A percentile compares a stretch with the other conserved stretches of the same genome.
These are phyloP conservation scores for Aspergillus clavatus DNA, from an alignment of 2,329 filamentous ascomycete species.

Conservation along the genomic window DNA sequence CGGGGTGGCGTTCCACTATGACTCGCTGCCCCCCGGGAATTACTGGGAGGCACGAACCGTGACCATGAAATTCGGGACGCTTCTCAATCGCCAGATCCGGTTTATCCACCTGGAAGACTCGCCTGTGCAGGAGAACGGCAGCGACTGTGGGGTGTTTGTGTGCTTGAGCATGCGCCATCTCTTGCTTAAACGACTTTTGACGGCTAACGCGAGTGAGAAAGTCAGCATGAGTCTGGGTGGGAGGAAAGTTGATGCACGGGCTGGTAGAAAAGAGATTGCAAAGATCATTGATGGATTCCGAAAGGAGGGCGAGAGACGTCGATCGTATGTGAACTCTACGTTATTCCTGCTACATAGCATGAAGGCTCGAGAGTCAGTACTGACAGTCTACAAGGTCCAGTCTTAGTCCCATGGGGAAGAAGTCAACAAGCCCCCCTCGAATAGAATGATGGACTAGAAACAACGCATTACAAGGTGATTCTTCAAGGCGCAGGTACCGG, in stretches of 20 bases:
- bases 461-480: background rate
- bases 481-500: background rate
- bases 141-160: slow-evolving; percentile 93
- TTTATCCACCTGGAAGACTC: slow-evolving; percentile 81
- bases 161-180: slow-evolving; percentile 93
- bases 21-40: slow-evolving; percentile 75
- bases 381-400: slow-evolving; percentile 12
- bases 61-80: slow-evolving; percentile 61
- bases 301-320: slow-evolving; percentile 78
- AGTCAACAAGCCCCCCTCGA: slow-evolving; percentile 20
- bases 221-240: slow-evolving; percentile 91
- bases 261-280: slow-evolving; percentile 84
- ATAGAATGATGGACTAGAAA: slow-evolving; percentile 13
- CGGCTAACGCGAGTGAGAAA: slow-evolving; percentile 74
- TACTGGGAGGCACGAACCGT: slow-evolving; percentile 66
- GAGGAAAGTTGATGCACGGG: slow-evolving; percentile 73
- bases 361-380: slow-evolving; percentile 2
- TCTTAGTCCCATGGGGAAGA: slow-evolving; percentile 20
- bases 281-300: slow-evolving; percentile 80
- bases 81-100: slow-evolving; percentile 62
- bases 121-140: slow-evolving; percentile 87
- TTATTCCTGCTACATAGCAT: too few relatives aligned
- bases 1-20: slow-evolving; percentile 92
- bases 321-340: slow-evolving; percentile 65
- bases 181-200: slow-evolving; percentile 76